Base-by-base conservation (phyloP, 495 filamentous ascomycete species). In the Aspergillus taichungensis region DNA sequence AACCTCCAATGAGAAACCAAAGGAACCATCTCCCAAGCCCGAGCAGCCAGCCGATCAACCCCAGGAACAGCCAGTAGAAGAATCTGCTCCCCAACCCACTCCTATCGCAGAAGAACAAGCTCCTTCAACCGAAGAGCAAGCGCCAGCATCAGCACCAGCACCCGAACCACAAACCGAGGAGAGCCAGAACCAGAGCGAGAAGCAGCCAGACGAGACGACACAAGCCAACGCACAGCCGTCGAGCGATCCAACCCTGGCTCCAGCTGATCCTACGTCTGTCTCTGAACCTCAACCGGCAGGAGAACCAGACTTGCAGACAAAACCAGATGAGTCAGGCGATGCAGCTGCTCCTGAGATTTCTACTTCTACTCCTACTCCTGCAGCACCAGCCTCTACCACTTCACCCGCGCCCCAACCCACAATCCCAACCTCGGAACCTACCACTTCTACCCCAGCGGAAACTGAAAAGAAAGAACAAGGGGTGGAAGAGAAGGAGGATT, bases 151-250 rank as follows among this genome's bases (percentile, higher is more conserved):
- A 6, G 14, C 27, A n/a, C 24, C 13, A 5, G 27, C 3, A 24
- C 27, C 28, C 1, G 18, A 40, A 11, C 38, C 13, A 11, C 11
- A 13, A 24, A 6, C 7, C 11, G 37, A 1, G 8, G 8, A 28
- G 34, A 45, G 27, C 34, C 38, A 8, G 40, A 40, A 46, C 28
- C 34, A 37, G 43, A 36, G 34, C 32, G 40, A 10, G 40, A 37
- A 28, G 35, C 29, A 31, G n/a, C 13, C 13, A 32, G 44, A 32
- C 9, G 35, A 35, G 40, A 47, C 40, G 7, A 24, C 50, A 3
- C 31, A 34, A 42, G 31, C 28, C n/a, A 31, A 43, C 34, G 27
- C 43, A 35, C 7, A 37, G 13, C 18, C 30, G 40, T 33, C 38
- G 13, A n/a, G 9, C 5, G 13, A 9, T 33, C 14, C 11, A 11